phyloP scores from a whole-genome alignment of 2,329 filamentous ascomycete genomes.

The Zymoseptoria pseudotritici region DNA sequence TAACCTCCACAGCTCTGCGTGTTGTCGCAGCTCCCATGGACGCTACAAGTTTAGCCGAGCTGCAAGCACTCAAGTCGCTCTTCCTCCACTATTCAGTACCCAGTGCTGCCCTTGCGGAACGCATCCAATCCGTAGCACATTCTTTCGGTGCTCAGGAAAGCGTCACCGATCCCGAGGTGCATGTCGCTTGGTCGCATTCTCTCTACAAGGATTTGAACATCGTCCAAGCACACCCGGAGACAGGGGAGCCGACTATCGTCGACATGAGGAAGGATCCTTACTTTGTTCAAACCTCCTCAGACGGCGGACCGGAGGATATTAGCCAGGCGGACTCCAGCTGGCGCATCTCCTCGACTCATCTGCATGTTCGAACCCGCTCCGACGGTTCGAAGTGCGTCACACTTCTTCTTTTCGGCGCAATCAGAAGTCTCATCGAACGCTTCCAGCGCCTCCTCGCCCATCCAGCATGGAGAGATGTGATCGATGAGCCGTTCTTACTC shows the following conservation, averaged over 20 bases:
- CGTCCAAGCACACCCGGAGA: background rate
- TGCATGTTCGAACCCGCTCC: slow-evolving; percentile 3
- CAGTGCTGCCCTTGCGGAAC: background rate
- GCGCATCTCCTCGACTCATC: background rate
- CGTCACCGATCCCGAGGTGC: background rate
- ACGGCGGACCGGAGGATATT: background rate
- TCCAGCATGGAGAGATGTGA: slow-evolving; percentile 10
- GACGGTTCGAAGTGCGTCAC: slow-evolving; percentile 6
- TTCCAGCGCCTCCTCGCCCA: slow-evolving; percentile 1
- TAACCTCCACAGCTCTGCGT: background rate
- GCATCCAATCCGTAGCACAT: slow-evolving; percentile 1
- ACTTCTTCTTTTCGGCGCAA: slow-evolving; percentile 3
- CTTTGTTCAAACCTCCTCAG: background rate
- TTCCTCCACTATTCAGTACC: slow-evolving; percentile 2
- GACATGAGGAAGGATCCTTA: background rate
- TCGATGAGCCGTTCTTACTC: slow-evolving; percentile 28
- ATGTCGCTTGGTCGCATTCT: slow-evolving; percentile 5
- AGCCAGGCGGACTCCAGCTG: background rate
- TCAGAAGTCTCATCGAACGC: background rate
- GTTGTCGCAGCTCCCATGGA: background rate
- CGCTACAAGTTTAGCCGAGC: slow-evolving; percentile 1
- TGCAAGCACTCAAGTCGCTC: slow-evolving; percentile 1
- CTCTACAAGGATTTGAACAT: slow-evolving; percentile 3
- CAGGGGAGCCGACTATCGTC: background rate
- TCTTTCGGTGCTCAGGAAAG: slow-evolving; percentile 1